Evolutionary conservation across 2,329 filamentous ascomycete species (phyloP), one percentile per base, ranked within the genome.

Genomic region (Clarireedia homoeocarpa): DNA sequence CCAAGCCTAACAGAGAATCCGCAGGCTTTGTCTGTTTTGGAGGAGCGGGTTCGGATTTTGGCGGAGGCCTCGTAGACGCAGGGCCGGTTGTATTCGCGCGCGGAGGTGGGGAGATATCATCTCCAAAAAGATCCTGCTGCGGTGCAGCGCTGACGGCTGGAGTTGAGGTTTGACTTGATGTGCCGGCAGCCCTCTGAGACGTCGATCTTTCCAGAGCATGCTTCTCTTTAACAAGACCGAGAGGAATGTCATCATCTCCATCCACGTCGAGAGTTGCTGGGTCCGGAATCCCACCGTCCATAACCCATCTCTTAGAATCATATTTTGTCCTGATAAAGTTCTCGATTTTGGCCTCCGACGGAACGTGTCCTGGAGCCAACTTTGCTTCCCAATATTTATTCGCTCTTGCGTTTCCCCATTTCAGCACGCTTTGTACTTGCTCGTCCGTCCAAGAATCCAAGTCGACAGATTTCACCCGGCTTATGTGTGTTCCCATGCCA

Each of bases 371-470:
- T 14, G 86, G 75, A 2, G 92, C 91, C 67, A 99, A 75, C 75
- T 97, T 99, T 60, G 89, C 83, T 74, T 99, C 95, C 92, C 92
- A 99, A 72, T 97, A 96, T 78, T 95, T 97, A 77, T 99, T 99
- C 56, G 94, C 94, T 72, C 91, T 86, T 55, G 87, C 83, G 72
- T 99, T 99, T 58, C 94, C 94, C 95, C 94, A 99, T 76, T 83
- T 89, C 61, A 99, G 73, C 63, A 99, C 86, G 72, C 89, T 96
- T 72, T 94, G 86, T 58, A 97, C 78, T 76, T 99, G 94, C 73
- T 99, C 94, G 71, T 99, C 94, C 61, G 94, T 99, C 94, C 94
- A 99, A 26, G 92, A 86, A 72, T 99, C 94, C 62, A 99, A 83
- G 72, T 99, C 94, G 64, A 99, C 94, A 1, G 91, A 96, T 73